These are phyloP conservation scores for Globisporangium uncinulatum DNA, from an alignment of 352 stramenopile species.

Conservation along the genomic window DNA sequence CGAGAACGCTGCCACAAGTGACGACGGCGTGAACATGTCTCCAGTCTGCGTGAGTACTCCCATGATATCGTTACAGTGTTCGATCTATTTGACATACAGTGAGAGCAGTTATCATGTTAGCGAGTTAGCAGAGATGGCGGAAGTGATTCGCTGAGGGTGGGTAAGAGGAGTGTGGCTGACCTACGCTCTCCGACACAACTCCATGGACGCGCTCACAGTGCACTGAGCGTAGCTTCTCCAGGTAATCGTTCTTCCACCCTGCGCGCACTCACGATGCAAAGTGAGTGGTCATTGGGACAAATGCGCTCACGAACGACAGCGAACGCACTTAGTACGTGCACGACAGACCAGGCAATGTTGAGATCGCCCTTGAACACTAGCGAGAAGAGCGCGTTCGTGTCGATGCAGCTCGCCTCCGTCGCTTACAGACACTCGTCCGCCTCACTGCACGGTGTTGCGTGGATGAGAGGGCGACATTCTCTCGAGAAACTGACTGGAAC, in stretches of 20 bases:
- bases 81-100: conserved; percentile 17
- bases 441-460: conserved; percentile 44
- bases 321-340: too few relatives aligned
- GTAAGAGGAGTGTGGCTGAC: too few relatives aligned
- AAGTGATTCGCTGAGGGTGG: too few relatives aligned
- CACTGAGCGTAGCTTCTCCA: conserved; percentile 45
- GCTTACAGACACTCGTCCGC: conserved; percentile 41
- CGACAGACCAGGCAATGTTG: conserved; percentile 59
- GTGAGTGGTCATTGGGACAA: too few relatives aligned
- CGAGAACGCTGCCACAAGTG: conserved; percentile 29
- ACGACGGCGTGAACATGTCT: conserved; percentile 34
- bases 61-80: conserved; percentile 51
- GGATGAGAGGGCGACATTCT: conserved; percentile 53
- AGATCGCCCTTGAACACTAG: conserved; percentile 78
- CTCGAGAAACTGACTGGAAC: conserved; percentile 49
- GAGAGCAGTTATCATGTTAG: not conserved
- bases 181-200: conserved; percentile 41
- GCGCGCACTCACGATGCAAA: too few relatives aligned
- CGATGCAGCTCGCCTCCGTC: conserved; percentile 57
- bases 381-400: conserved; percentile 66
- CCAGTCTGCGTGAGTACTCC: conserved; percentile 44
- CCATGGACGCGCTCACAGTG: conserved; percentile 57
- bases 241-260: conserved; percentile 64
- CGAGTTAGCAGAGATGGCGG: not conserved
- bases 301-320: too few relatives aligned